phyloP scores from a whole-genome alignment of 73 alveolate species.

The Paramecium primaurelia region DNA sequence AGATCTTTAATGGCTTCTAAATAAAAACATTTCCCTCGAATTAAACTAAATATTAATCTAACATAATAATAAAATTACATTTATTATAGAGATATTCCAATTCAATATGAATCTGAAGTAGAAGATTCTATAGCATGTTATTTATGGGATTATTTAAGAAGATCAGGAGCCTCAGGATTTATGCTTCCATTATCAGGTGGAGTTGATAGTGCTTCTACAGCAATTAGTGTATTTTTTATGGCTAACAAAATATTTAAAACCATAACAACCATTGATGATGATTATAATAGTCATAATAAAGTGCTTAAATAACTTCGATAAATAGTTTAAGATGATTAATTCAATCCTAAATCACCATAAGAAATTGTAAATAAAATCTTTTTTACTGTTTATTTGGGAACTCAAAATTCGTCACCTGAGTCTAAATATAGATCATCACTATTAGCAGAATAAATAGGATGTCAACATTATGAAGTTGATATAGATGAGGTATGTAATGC shows the following conservation, averaged over 20 bases:
- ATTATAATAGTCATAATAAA: background rate
- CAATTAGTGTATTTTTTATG: conserved; percentile 76
- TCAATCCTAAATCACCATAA: conserved; percentile 66
- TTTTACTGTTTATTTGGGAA: conserved; percentile 63
- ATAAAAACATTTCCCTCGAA: conserved; percentile 57
- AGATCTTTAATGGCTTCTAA: conserved; percentile 19
- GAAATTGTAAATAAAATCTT: conserved; percentile 70
- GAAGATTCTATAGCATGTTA: conserved; percentile 86
- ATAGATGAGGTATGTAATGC: conserved; percentile 69
- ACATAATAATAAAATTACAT: conserved; percentile 24
- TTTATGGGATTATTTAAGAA: conserved; percentile 95
- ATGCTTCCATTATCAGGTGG: conserved; percentile 96
- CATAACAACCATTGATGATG: background rate
- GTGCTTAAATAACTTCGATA: conserved; percentile 53
- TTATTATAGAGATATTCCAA: conserved; percentile 1
- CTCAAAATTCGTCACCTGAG: conserved; percentile 64
- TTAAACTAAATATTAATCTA: conserved; percentile 55
- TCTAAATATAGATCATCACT: conserved; percentile 73
- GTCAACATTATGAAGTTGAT: conserved; percentile 71
- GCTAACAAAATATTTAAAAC: conserved; percentile 51
- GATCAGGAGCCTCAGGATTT: conserved; percentile 95
- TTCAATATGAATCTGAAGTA: conserved; percentile 66
- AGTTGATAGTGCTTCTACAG: conserved; percentile 87
- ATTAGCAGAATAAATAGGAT: conserved; percentile 84
- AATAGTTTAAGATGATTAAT: conserved; percentile 61